Percentiles rank a stretch among this genome's conserved stretches.
Evolutionary conservation across 805 yeast species (phyloP).

Genomic region (Lachancea kluyveri): DNA sequence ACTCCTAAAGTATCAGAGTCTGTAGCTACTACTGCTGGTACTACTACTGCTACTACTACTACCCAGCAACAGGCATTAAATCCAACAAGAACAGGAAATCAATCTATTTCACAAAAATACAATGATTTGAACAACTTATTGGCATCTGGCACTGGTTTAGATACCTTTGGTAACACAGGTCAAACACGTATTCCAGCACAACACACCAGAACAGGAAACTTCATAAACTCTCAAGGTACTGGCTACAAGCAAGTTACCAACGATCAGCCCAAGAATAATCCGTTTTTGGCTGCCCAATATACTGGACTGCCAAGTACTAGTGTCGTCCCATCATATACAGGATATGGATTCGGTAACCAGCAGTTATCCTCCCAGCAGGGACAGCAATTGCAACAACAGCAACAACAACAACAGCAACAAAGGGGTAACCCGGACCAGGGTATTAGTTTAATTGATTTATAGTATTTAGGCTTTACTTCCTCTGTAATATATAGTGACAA

Average conservation of each 20-base stretch:
- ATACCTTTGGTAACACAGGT: constrained; percentile 57
- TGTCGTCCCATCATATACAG: constrained; percentile 80
- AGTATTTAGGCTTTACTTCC: constrained; percentile 1
- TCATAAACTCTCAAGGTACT: constrained; percentile 84
- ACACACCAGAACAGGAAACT: constrained; percentile 74
- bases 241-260: constrained; percentile 53
- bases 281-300: constrained; percentile 55
- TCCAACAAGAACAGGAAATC: constrained; percentile 47
- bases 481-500: constrained; percentile 4
- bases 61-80: constrained; percentile 34
- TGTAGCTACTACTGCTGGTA: constrained; percentile 26
- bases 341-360: constrained; percentile 91
- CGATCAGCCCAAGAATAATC: constrained; percentile 35
- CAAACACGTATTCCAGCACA: constrained; percentile 80
- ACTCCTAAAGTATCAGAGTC: constrained; percentile 22
- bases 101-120: constrained; percentile 49
- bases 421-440: constrained; percentile 22
- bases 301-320: constrained; percentile 63
- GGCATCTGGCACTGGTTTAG: constrained; percentile 85
- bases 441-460: constrained; percentile 26
- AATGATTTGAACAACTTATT: constrained; percentile 72
- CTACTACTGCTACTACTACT: constrained; percentile 12
- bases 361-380: constrained; percentile 21
- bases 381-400: constrained; percentile 11
- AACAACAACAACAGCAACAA: constrained; percentile 8